Evolutionary conservation across 176 grass and related monocot genomes (phyloP), one percentile per base, ranked within the genome.

Genomic region (Avena eriantha): DNA sequence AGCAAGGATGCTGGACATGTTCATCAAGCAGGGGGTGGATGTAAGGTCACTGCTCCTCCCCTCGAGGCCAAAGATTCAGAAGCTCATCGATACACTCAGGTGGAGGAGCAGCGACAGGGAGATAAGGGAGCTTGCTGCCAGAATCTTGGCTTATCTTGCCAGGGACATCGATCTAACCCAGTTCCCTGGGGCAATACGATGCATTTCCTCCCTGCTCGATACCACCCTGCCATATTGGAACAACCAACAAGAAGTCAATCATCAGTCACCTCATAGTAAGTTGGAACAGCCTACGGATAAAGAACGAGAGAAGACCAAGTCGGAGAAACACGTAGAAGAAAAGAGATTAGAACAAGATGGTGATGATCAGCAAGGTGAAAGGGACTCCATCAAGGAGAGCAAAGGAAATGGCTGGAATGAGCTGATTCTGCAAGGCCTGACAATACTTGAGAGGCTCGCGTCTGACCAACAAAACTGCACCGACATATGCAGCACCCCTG

Each of bases 401-500:
- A 22, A 41, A 54, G 51, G 9, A 39, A 9, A 21, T 11, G 18
- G 6, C 21, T 16, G 82, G 36, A 75, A 15, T 4, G 39, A 84
- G 82, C 16, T 75, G 4, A 84, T 84, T 10, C 35, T 84, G 15
- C 82, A 48, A 75, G 82, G 82, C 69, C 7, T 84, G 16, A 8
- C n/a, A 1, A 63, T 75, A 22, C 54, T 84, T 0, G 55, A 84
- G 82, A 75, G 15, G 22, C 69, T 84, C 0, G 69, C 36, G 0
- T 13, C 8, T 0, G 10, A 61, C 39, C 15, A 75, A 0, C 34
- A 69, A 0, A 69, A 69, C 16, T 69, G 66, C 33, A 39, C 1
- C 0, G 66, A 36, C 66, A 73, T 73, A 6, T 73, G 41, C 69
- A 14, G 2, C 69, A 73, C 41, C 21, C 41, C 10, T 5, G 41